Evolutionary conservation across 495 filamentous ascomycete genomes (phyloP).

Genomic region (Penicillium waksmanii): DNA sequence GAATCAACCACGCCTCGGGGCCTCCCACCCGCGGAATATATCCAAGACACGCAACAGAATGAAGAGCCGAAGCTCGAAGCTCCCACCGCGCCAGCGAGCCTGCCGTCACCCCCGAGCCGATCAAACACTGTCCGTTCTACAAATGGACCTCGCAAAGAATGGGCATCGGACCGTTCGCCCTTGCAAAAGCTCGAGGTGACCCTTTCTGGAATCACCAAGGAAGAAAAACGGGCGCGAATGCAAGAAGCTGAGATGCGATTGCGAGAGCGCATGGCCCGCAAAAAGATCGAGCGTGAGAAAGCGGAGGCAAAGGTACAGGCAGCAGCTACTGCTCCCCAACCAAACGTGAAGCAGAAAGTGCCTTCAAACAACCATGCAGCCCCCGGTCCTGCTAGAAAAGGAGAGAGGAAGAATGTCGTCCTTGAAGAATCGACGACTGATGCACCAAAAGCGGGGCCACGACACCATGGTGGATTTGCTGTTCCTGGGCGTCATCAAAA

Average conservation of each 20-base stretch:
- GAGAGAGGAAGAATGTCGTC: slow-evolving; percentile 9
- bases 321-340: slow-evolving; percentile 19
- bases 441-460: slow-evolving; percentile 8
- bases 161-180: slow-evolving; percentile 81
- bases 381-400: slow-evolving; percentile 3
- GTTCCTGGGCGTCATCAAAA: slow-evolving; percentile 24
- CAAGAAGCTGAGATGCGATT: slow-evolving; percentile 71
- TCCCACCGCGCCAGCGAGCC: slow-evolving; percentile 2
- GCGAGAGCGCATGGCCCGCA: slow-evolving; percentile 52
- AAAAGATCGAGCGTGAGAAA: slow-evolving; percentile 32
- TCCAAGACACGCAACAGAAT: slow-evolving; percentile 13
- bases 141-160: slow-evolving; percentile 41
- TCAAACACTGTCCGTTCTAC: slow-evolving; percentile 45
- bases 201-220: slow-evolving; percentile 85
- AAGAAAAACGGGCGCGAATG: slow-evolving; percentile 82
- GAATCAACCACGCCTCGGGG: slow-evolving; percentile 32
- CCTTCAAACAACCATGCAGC: slow-evolving; percentile 7
- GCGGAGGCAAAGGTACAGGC: slow-evolving; percentile 17
- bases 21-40: slow-evolving; percentile 17
- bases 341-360: slow-evolving; percentile 15
- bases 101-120: slow-evolving; percentile 29
- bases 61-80: slow-evolving; percentile 1
- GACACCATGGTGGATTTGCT: slow-evolving; percentile 11
- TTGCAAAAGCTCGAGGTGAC: slow-evolving; percentile 90
- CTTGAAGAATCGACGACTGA: slow-evolving; percentile 7